Conservation (phyloP, 306 rosid genomes). For the Datisca glomerata region DNA sequence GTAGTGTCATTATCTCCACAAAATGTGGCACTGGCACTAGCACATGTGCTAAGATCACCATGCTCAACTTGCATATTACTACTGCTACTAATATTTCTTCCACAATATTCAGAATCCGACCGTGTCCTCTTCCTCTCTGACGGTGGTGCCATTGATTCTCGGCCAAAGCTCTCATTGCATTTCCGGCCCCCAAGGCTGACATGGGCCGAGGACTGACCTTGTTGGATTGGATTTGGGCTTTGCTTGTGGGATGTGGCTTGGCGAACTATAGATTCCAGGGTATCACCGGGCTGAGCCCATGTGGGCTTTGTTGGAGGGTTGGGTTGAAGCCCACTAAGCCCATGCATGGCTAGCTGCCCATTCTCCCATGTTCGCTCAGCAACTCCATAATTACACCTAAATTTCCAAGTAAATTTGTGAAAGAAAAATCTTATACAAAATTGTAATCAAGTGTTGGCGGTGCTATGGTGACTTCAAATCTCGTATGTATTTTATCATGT, state of each 20-base stretch:
- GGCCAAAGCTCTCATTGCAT: constrained; percentile 12
- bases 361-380: constrained; percentile 49
- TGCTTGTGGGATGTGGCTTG: constrained; percentile 35
- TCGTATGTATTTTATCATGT: too few species aligned
- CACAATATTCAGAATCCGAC: constrained; percentile 15
- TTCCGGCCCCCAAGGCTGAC: constrained; percentile 18
- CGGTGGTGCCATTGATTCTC: neutral
- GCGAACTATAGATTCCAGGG: constrained; percentile 50
- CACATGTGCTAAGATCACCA: constrained; percentile 25
- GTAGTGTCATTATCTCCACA: constrained; percentile 30
- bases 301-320: constrained; percentile 28
- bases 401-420: neutral
- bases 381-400: constrained; percentile 34
- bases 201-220: constrained; percentile 8
- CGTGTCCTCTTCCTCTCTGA: constrained; percentile 17
- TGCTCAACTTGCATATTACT: constrained; percentile 16
- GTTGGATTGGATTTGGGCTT: constrained; percentile 9
- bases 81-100: constrained; percentile 11
- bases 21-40: constrained; percentile 19
- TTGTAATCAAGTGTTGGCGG: too few species aligned
- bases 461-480: constrained; percentile 8
- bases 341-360: constrained; percentile 38
- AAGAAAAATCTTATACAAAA: neutral
- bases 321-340: constrained; percentile 31
- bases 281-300: constrained; percentile 33